Base-by-base conservation (phyloP, 768 basidiomycete species). In the Tricholomella constricta region DNA sequence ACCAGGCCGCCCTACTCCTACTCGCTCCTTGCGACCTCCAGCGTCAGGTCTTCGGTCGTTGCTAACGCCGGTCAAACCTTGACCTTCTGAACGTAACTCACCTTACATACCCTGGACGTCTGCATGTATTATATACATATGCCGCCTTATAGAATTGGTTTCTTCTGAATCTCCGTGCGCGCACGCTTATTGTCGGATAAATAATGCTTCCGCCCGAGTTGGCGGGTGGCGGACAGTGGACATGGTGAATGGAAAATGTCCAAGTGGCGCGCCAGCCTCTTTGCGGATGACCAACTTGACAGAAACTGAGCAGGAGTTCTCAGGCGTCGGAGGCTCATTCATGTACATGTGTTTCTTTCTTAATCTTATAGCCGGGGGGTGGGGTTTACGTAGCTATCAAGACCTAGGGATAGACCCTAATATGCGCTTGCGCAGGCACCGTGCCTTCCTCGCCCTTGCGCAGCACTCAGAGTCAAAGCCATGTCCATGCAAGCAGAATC, bases 1-100 rank as follows among this genome's bases (percentile, higher is more conserved):
- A 69, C 68, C 29, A 35, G 51, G n/a, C 57, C 73, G 10, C 70
- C 74, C 8, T 73, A 76, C 61, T 56, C 63, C 29, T 72, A 71
- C 60, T 58, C 56, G 36, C 63, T 75, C 44, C 44, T 68, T 42
- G 53, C 66, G 11, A 58, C 66, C 22, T 45, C 64, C 23, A 56
- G 54, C 23, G 66, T 72, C 52, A 51, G 63, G 37, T 42, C 63
- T 15, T 58, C 66, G 12, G 70, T 75, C 19, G 55, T 58, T 38
- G 55, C 59, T n/a, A 51, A 51, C 23, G 71, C 71, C 14, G 71
- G 71, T 3, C 64, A 68, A 48, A 71, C 65, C 10, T 52, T 71
- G 36, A 48, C 60, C 3, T 70, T 71, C 59, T 70, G 45, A 68
- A n/a, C n/a, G 17, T 50, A 35, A 10, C 35, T 15, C n/a, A 2